phyloP scores from a whole-genome alignment of 1,284 basidiomycete species.

The Tetrapyrgos nigripes region DNA sequence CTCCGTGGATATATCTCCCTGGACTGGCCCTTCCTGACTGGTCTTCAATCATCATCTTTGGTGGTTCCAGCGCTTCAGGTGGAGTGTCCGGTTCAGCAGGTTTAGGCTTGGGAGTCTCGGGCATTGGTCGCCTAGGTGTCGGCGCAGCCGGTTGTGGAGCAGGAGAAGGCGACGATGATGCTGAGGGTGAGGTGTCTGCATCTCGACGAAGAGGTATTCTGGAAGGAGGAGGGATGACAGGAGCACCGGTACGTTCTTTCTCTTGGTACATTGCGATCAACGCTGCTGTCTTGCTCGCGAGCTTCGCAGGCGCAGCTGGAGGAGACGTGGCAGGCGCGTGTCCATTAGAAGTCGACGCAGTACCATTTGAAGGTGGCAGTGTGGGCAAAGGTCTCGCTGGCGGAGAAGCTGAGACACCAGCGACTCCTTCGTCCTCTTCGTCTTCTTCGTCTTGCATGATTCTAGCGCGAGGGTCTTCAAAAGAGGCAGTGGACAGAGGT shows the following conservation, averaged over 20 bases:
- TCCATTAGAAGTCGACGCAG: not conserved
- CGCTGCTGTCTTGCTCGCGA: slow-evolving; percentile 67
- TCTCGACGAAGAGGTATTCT: slow-evolving; percentile 38
- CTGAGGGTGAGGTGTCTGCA: not conserved
- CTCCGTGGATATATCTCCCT: slow-evolving; percentile 83
- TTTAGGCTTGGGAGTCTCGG: slow-evolving; percentile 18
- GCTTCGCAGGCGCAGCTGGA: slow-evolving; percentile 3
- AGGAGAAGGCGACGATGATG: not conserved
- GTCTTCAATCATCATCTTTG: slow-evolving; percentile 45
- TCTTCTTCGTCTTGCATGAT: slow-evolving; percentile 40
- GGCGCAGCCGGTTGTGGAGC: slow-evolving; percentile 2
- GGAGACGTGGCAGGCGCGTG: not conserved
- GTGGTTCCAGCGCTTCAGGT: slow-evolving; percentile 32
- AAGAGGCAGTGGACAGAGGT: slow-evolving; percentile 18
- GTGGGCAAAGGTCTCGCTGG: slow-evolving; percentile 8
- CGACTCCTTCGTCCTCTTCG: slow-evolving; percentile 32
- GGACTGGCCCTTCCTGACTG: slow-evolving; percentile 63
- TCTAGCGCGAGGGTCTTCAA: slow-evolving; percentile 41
- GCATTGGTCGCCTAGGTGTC: not conserved
- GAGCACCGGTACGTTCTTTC: slow-evolving; percentile 50
- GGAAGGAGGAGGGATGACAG: slow-evolving; percentile 39
- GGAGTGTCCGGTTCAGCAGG: slow-evolving; percentile 11
- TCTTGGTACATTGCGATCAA: slow-evolving; percentile 86
- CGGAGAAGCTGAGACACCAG: slow-evolving; percentile 20
- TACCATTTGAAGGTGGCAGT: not conserved